Conservation (phyloP, 2,329 filamentous ascomycete genomes). For the Mollisia scopiformis region DNA sequence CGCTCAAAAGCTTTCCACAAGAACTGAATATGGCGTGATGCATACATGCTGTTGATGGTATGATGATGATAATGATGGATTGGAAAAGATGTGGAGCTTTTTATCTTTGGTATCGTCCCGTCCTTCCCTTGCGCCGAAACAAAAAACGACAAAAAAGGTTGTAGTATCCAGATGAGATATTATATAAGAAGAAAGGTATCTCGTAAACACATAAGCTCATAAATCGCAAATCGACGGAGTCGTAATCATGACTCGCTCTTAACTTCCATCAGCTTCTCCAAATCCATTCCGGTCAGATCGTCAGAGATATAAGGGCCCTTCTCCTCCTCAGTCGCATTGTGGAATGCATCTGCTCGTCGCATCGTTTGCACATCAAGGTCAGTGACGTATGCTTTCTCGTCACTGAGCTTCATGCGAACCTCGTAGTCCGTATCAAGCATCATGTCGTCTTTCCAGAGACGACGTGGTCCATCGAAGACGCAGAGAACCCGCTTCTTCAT, state of each 20-base stretch:
- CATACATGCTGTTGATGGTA: constrained; percentile 22
- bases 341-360: constrained; percentile 83
- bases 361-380: constrained; percentile 92
- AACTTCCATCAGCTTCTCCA: constrained; percentile 60
- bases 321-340: constrained; percentile 79
- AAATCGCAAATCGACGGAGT: neutral
- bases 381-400: constrained; percentile 70
- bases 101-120: constrained; percentile 30
- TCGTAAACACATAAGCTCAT: constrained; percentile 27
- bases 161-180: constrained; percentile 16
- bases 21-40: constrained; percentile 11
- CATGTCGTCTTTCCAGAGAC: constrained; percentile 98
- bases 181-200: constrained; percentile 23
- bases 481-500: constrained; percentile 97
- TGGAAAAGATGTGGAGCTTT: constrained; percentile 30
- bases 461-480: constrained; percentile 85
- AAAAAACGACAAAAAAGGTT: constrained; percentile 10
- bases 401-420: constrained; percentile 81
- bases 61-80: constrained; percentile 3
- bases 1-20: constrained; percentile 11
- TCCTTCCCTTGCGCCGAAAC: constrained; percentile 18
- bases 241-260: constrained; percentile 30
- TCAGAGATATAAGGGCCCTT: constrained; percentile 83
- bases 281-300: constrained; percentile 65
- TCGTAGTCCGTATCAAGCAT: constrained; percentile 96